Evolutionary conservation across 768 basidiomycete genomes (phyloP).

Genomic region (Hericium erinaceus): DNA sequence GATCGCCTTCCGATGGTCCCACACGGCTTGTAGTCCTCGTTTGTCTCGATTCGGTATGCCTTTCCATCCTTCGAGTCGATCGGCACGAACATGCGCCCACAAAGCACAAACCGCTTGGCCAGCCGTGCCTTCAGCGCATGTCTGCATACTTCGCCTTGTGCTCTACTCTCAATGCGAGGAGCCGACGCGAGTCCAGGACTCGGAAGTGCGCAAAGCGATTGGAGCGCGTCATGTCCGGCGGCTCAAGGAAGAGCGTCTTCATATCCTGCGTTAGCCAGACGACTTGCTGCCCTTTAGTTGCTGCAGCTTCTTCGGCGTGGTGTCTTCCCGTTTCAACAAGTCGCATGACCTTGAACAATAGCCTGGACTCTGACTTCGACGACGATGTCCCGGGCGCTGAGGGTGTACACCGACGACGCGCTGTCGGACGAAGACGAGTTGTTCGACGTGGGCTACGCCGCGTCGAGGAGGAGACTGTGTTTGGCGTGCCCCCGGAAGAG

Average conservation of each 20-base stretch:
- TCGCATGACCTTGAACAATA: no score
- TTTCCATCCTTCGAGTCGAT: constrained; percentile 57
- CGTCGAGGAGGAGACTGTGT: constrained; percentile 57
- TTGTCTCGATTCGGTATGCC: constrained; percentile 50
- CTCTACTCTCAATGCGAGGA: constrained; percentile 47
- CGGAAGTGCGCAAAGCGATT: constrained; percentile 51
- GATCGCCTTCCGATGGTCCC: constrained; percentile 35
- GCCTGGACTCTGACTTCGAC: constrained; percentile 26
- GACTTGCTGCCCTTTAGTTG: constrained; percentile 29
- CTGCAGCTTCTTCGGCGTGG: constrained; percentile 20
- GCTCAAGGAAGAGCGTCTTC: constrained; percentile 37
- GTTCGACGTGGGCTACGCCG: constrained; percentile 27
- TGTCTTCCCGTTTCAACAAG: constrained; percentile 27
- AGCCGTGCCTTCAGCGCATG: constrained; percentile 28
- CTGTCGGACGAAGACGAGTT: constrained; percentile 41
- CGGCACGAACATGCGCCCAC: constrained; percentile 54
- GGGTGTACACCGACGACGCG: constrained; percentile 39
- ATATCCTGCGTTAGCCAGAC: constrained; percentile 18
- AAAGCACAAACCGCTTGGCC: constrained; percentile 44
- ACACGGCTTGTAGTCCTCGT: constrained; percentile 37
- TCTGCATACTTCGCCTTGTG: constrained; percentile 26
- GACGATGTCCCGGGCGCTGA: constrained; percentile 32
- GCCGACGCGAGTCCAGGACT: constrained; percentile 47
- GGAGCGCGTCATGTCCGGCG: constrained; percentile 49
- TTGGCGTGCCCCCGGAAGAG: constrained; percentile 54